Evolutionary conservation across 2,329 filamentous ascomycete species (phyloP).

Genomic region (Pseudogymnoascus sp.): DNA sequence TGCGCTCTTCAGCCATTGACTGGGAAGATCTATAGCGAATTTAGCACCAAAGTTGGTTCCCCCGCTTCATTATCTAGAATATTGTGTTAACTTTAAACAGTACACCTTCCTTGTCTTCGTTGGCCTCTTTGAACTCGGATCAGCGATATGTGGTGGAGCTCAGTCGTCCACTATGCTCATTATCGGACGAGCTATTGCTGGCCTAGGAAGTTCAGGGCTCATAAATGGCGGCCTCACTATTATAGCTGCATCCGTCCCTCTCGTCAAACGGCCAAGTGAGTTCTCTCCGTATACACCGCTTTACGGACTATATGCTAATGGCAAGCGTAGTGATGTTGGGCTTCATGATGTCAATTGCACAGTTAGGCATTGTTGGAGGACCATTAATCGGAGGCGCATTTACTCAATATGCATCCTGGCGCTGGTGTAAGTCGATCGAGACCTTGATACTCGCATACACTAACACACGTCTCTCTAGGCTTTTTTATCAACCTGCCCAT

Average conservation of each 20-base stretch:
- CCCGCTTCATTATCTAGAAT: neutral
- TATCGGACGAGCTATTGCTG: slow-evolving; percentile 45
- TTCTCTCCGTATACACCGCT: neutral
- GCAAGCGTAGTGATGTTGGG: neutral
- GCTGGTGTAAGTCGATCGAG: slow-evolving; percentile 15
- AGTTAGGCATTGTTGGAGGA: slow-evolving; percentile 10
- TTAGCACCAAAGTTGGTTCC: slow-evolving; percentile 26
- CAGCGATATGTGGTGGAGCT: slow-evolving; percentile 43
- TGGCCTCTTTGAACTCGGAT: slow-evolving; percentile 47
- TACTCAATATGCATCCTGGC: slow-evolving; percentile 13
- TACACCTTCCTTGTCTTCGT: slow-evolving; percentile 26
- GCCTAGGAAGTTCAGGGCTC: slow-evolving; percentile 43
- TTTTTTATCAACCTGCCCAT: slow-evolving; percentile 37
- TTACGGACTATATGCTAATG: neutral
- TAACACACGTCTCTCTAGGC: slow-evolving; percentile 18
- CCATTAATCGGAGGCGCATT: slow-evolving; percentile 15
- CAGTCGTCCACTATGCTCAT: slow-evolving; percentile 44
- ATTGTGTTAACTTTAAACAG: slow-evolving; percentile 4
- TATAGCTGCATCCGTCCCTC: slow-evolving; percentile 31
- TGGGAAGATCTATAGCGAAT: slow-evolving; percentile 40
- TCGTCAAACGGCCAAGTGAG: slow-evolving; percentile 15
- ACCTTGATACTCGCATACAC: neutral
- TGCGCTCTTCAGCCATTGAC: slow-evolving; percentile 42
- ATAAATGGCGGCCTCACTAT: slow-evolving; percentile 45
- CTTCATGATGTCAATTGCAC: slow-evolving; percentile 10